phyloP scores from a whole-genome alignment of 2,329 filamentous ascomycete species.

The Thielaviopsis punctulata region DNA sequence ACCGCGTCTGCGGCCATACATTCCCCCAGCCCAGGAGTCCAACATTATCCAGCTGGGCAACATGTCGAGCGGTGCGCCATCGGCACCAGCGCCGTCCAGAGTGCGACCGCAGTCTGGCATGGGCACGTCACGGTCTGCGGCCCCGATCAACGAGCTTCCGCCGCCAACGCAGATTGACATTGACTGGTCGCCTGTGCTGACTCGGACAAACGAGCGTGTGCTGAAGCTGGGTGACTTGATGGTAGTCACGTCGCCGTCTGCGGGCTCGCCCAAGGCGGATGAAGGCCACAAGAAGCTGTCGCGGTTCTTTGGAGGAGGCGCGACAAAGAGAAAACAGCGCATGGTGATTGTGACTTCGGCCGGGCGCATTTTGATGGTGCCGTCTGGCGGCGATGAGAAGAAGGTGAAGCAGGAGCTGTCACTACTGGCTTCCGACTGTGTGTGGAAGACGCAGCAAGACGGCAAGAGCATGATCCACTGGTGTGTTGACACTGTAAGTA shows the following conservation, averaged over 20 bases:
- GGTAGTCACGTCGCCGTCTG: conserved; percentile 62
- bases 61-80: background rate
- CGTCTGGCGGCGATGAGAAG: conserved; percentile 88
- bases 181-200: conserved; percentile 94
- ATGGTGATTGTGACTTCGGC: conserved; percentile 91
- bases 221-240: conserved; percentile 82
- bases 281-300: conserved; percentile 77
- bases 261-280: conserved; percentile 53
- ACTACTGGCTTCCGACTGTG: conserved; percentile 56
- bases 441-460: conserved; percentile 67
- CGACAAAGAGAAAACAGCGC: conserved; percentile 80
- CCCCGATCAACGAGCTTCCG: conserved; percentile 85
- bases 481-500: conserved; percentile 82
- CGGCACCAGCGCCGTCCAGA: conserved; percentile 1
- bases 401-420: conserved; percentile 84
- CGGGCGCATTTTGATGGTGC: conserved; percentile 74
- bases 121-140: conserved; percentile 43
- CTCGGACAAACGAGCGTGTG: conserved; percentile 80
- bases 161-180: conserved; percentile 96
- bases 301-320: conserved; percentile 80
- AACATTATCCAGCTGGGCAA: conserved; percentile 47
- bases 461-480: conserved; percentile 76
- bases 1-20: conserved; percentile 69
- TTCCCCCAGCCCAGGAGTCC: conserved; percentile 58
- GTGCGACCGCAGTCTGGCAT: conserved; percentile 18